Base-by-base conservation (phyloP, 2,329 filamentous ascomycete genomes). In the Cladosporium sp. region DNA sequence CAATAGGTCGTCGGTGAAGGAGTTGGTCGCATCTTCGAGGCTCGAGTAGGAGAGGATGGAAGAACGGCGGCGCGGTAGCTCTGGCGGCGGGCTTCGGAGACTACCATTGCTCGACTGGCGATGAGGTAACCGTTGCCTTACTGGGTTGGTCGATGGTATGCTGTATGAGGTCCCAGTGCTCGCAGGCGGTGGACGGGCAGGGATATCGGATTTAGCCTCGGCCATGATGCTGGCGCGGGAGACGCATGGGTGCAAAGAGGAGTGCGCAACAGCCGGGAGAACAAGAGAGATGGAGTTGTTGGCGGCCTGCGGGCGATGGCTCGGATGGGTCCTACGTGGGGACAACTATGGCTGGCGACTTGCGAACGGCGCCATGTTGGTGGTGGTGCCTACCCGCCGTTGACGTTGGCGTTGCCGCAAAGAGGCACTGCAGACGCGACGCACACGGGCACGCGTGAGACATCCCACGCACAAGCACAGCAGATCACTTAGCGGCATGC, bases 1-100 rank as follows among this genome's bases (percentile, higher is more conserved):
- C 7, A 92, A 72, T 22, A 93, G 74, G 59, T 87, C 83, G 61
- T 87, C 84, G 0, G 84, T 86, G 16, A 86, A 87, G 2, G 80
- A 81, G 43, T 79, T 79, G 42, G 77, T 59, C 81, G 80, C 38
- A 83, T 83, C 68, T 88, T 77, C 82, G 11, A 89, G 65, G 58
- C 86, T 87, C 62, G 80, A 84, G 62, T 91, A 87, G 28, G 89
- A 93, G 57, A 95, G 81, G 44, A 83, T 83, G 34, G 89, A 93
- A 71, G 86, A 88, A 56, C 87, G 81, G 51, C 88, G 81, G 28
- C 81, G 79, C 46, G 67, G 65, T 22, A 67, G 63, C 1, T 55
- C 48, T 11, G 48, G 33, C 8, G 61, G 61, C 22, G 56, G 59
- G 19, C 58, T 51, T 16, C 52, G 52, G 11, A 54, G 52, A 34